Evolutionary conservation across 257 asterid genomes (phyloP).

Genomic region (Echites panduratus): DNA sequence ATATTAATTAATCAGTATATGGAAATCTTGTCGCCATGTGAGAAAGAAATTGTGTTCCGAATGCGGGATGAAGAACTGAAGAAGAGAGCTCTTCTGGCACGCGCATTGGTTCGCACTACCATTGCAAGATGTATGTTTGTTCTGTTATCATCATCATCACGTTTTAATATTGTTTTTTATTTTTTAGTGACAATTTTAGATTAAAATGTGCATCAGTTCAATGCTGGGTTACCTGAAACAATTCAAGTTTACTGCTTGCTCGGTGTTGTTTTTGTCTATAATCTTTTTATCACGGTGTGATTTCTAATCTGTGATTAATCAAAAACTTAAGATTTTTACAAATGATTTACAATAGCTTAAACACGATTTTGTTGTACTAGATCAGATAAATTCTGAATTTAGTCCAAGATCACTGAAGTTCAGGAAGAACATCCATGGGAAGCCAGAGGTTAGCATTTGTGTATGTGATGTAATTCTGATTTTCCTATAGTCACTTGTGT

Average conservation of each 20-base stretch:
- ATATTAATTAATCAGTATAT: slow-evolving; percentile 49
- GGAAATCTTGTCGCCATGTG: slow-evolving; percentile 63
- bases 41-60: slow-evolving; percentile 49
- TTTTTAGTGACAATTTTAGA: too few species aligned
- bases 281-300: not conserved
- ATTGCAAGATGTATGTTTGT: slow-evolving; percentile 70
- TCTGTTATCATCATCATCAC: not conserved
- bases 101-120: slow-evolving; percentile 71
- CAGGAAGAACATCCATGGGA: slow-evolving; percentile 62
- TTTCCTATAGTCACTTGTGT: slow-evolving; percentile 3
- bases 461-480: not conserved
- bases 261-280: not conserved
- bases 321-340: not conserved
- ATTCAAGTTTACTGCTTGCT: not conserved
- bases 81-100: slow-evolving; percentile 69
- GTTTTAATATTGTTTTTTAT: not conserved
- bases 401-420: slow-evolving; percentile 68
- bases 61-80: slow-evolving; percentile 51
- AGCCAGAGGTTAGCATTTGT: slow-evolving; percentile 66
- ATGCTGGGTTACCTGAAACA: not conserved
- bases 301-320: not conserved
- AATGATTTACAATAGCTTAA: slow-evolving; percentile 3
- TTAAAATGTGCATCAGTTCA: not conserved
- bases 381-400: slow-evolving; percentile 62
- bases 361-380: slow-evolving; percentile 33